Conservation (phyloP, 352 stramenopile species). For the Plasmopara muralis region DNA sequence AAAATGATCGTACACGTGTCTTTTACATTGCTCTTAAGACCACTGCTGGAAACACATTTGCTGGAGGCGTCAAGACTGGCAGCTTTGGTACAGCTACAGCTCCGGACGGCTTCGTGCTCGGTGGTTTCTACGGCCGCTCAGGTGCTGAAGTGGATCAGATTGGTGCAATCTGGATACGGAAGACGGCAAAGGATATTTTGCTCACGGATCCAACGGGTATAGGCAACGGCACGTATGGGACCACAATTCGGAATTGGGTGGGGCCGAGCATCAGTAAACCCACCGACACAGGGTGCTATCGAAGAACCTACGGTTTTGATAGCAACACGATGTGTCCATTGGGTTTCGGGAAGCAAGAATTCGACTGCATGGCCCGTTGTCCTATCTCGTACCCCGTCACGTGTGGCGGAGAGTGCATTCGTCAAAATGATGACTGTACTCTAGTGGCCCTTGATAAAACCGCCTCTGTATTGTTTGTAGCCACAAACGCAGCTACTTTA, state of each 20-base stretch:
- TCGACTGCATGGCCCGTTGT: conserved; percentile 54
- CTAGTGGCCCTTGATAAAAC: conserved; percentile 14
- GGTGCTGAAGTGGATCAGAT: conserved; percentile 16
- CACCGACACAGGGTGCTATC: conserved; percentile 15
- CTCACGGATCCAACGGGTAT: conserved; percentile 13
- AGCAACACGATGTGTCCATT: conserved; percentile 8
- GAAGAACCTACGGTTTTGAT: conserved; percentile 6
- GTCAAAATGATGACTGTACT: conserved; percentile 19
- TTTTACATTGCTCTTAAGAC: conserved; percentile 14
- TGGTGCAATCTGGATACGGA: conserved; percentile 21
- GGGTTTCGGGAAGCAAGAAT: conserved; percentile 34
- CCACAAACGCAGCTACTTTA: conserved; percentile 12
- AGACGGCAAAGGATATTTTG: conserved; percentile 5
- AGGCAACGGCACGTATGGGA: conserved; percentile 13
- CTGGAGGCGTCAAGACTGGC: conserved; percentile 4
- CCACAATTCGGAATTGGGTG: conserved; percentile 24
- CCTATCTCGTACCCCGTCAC: conserved; percentile 51
- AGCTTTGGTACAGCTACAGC: conserved; percentile 3
- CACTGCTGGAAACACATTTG: conserved; percentile 8
- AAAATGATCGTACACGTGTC: conserved; percentile 3
- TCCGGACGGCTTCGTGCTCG: conserved; percentile 13
- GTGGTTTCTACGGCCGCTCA: conserved; percentile 15
- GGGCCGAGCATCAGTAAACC: conserved; percentile 6
- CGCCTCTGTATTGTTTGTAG: conserved; percentile 8
- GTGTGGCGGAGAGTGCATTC: conserved; percentile 23